Base-by-base conservation (phyloP, 164 flowering plant genomes). In the Hamamelis virginiana region DNA sequence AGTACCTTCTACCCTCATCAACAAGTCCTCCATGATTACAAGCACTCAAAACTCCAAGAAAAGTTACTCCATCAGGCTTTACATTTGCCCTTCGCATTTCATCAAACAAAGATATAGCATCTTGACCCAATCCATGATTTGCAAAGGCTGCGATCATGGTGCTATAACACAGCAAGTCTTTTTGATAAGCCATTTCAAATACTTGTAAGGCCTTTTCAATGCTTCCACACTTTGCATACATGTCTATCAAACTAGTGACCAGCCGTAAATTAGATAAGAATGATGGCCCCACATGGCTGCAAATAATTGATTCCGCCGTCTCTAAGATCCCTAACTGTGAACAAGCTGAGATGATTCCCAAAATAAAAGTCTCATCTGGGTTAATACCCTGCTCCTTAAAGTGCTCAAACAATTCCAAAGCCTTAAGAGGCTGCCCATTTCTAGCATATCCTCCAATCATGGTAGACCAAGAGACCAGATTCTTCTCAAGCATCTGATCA, bases 1-100 rank as follows among this genome's bases (percentile, higher is more conserved):
- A 84, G 57, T 52, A 80, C 64, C 21, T 64, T 68, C 73, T 74
- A 16, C 82, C 87, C 55, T 76, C 83, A 64, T 72, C 43, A 26
- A 77, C 74, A 38, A 78, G 82, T 23, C 85, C 85, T n/a, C 77
- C 85, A 69, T 80, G 83, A 76, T 70, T 81, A 64, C 83, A 80
- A 47, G 78, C 85, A 68, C 70, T 79, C 71, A 81, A 73, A 23
- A 81, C 58, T 38, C 74, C 82, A 50, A 81, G 70, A 74, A 84
- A 83, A 26, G 78, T 61, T 43, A 80, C 73, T 60, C 72, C 75
- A 74, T 80, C 85, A 19, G 83, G 85, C 52, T 74, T 64, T 72
- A 81, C 69, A 44, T 71, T 70, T 51, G 14, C 74, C 45, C 46
- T 69, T 46, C 55, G 63, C 83, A 81, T 79, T 38, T 77, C 73